These are phyloP conservation scores for Colletotrichum endophyticum DNA, from an alignment of 2,329 filamentous ascomycete species.

Conservation along the genomic window DNA sequence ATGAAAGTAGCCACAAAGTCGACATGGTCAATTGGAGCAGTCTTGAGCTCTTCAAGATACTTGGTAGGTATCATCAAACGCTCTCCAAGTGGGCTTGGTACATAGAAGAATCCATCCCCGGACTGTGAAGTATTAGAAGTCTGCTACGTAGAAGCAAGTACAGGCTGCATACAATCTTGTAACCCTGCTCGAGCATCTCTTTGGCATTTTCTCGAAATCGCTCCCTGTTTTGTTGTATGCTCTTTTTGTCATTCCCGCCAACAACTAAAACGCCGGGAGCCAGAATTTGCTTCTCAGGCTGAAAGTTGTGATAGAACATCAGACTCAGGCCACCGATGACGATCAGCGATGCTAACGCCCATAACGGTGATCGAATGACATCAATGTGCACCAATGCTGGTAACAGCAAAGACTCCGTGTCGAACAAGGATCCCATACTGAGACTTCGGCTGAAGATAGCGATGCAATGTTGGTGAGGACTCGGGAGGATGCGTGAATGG, in stretches of 20 bases:
- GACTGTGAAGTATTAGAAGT: background rate
- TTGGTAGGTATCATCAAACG: constrained; percentile 30
- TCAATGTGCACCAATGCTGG: background rate
- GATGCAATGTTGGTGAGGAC: background rate
- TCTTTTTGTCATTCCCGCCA: background rate
- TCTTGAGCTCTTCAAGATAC: constrained; percentile 31
- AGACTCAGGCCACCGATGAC: background rate
- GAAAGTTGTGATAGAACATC: background rate
- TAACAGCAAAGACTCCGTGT: background rate
- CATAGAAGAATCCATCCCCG: constrained; percentile 21
- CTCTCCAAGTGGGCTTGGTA: constrained; percentile 29
- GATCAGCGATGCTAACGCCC: background rate
- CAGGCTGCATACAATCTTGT: background rate
- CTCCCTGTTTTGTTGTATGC: background rate
- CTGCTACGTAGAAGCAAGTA: background rate
- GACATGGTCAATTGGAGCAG: constrained; percentile 26
- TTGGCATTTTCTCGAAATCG: background rate
- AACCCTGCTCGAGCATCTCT: background rate
- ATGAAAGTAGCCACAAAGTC: constrained; percentile 31
- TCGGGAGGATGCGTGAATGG: background rate
- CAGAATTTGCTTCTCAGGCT: background rate
- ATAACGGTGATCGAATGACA: background rate
- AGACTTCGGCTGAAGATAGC: background rate
- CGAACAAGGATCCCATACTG: background rate
- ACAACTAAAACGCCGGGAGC: background rate